Evolutionary conservation across 805 yeast genomes (phyloP).

Genomic region (Blastobotrys americana): DNA sequence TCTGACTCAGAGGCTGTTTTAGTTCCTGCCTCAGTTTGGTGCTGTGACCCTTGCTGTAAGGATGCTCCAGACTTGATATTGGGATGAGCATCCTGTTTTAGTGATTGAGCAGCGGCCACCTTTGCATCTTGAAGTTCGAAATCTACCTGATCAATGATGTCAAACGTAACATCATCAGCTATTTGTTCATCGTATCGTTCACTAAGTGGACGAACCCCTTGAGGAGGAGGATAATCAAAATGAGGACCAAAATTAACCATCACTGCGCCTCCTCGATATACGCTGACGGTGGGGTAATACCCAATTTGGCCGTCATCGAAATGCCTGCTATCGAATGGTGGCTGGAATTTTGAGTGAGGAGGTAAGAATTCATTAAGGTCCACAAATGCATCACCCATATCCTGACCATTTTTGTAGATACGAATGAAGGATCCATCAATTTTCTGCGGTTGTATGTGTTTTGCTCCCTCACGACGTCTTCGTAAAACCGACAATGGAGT

Average conservation of each 20-base stretch:
- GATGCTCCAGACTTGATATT: too few relatives aligned
- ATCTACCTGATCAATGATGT: conserved; percentile 76
- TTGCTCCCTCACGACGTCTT: conserved; percentile 19
- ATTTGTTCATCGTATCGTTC: conserved; percentile 61
- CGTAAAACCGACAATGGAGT: conserved; percentile 27
- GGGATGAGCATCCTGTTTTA: too few relatives aligned
- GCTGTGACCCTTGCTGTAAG: too few relatives aligned
- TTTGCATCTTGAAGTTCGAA: conserved; percentile 25
- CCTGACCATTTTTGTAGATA: conserved; percentile 72
- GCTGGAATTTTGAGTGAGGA: conserved; percentile 49
- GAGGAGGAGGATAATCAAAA: conserved; percentile 40
- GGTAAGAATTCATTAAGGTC: conserved; percentile 72
- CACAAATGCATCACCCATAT: conserved; percentile 57
- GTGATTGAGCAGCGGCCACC: conserved; percentile 4
- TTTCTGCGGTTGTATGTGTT: conserved; percentile 18
- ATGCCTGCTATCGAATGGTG: conserved; percentile 9
- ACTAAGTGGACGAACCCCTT: conserved; percentile 42
- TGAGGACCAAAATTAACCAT: conserved; percentile 62
- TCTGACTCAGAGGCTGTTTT: too few relatives aligned
- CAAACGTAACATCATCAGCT: conserved; percentile 77
- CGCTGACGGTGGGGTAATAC: conserved; percentile 84
- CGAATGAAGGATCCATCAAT: conserved; percentile 46
- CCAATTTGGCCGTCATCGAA: conserved; percentile 80
- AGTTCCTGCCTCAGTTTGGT: too few relatives aligned
- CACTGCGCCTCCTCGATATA: conserved; percentile 72